These are phyloP conservation scores for Silene latifolia DNA, from an alignment of 148 eudicot genomes.

Conservation along the genomic window DNA sequence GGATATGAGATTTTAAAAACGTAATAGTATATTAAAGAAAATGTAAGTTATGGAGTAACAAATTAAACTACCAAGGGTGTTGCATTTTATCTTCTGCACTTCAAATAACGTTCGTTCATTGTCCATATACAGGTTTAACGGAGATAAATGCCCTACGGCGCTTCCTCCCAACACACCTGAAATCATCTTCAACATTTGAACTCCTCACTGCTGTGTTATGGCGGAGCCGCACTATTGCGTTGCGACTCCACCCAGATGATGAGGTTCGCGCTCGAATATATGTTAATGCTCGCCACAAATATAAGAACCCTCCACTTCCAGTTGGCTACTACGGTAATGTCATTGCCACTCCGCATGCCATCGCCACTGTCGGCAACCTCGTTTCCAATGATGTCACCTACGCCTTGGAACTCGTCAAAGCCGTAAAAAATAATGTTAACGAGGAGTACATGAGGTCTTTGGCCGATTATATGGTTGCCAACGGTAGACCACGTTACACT, in stretches of 20 bases:
- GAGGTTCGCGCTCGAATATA: constrained; percentile 10
- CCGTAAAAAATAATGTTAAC: background rate
- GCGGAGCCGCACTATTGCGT: constrained; percentile 16
- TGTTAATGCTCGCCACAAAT: constrained; percentile 12
- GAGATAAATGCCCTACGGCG: constrained; percentile 3
- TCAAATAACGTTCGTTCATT: background rate
- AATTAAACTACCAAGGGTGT: no score
- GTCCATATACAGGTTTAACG: constrained; percentile 11
- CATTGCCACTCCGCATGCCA: constrained; percentile 8
- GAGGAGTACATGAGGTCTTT: constrained; percentile 17
- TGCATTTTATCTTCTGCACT: no score
- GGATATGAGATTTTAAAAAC: no score
- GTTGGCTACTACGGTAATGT: constrained; percentile 6
- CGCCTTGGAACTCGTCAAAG: background rate
- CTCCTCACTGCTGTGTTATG: constrained; percentile 1
- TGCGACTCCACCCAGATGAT: background rate
- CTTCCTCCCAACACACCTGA: constrained; percentile 3
- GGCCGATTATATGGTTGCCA: background rate
- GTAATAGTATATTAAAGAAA: no score
- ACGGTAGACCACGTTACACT: constrained; percentile 1
- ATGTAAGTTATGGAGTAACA: no score
- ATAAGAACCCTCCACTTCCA: constrained; percentile 3
- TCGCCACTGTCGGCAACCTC: constrained; percentile 1
- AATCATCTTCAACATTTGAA: constrained; percentile 11
- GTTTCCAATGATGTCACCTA: background rate